These are phyloP conservation scores for Pseudogymnoascus sp. DNA, from an alignment of 2,329 filamentous ascomycete species.

Conservation along the genomic window DNA sequence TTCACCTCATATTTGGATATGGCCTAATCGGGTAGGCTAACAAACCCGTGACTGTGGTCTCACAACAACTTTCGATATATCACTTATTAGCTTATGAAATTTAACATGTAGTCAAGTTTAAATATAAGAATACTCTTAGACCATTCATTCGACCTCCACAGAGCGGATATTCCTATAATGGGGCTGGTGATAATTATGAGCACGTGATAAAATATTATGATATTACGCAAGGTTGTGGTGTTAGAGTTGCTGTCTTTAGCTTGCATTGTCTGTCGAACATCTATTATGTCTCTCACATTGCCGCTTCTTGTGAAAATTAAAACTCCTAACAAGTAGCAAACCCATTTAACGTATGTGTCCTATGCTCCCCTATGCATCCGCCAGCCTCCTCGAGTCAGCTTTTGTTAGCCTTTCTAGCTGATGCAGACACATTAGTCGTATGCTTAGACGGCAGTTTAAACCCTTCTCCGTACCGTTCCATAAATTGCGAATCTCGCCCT, in stretches of 20 bases:
- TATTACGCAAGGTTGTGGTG: too few relatives aligned
- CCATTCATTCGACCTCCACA: background rate
- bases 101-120: background rate
- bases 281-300: background rate
- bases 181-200: background rate
- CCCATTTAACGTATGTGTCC: background rate
- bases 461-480: slow-evolving; percentile 23
- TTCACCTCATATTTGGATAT: background rate
- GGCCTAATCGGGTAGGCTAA: background rate
- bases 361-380: background rate
- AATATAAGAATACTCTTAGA: background rate
- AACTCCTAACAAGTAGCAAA: background rate
- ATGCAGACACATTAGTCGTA: background rate
- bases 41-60: background rate
- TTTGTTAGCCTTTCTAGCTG: background rate
- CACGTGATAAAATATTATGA: background rate
- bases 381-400: background rate
- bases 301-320: background rate
- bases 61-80: background rate
- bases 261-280: background rate
- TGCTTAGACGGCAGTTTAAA: slow-evolving; percentile 10
- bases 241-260: too few relatives aligned
- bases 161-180: background rate
- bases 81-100: background rate
- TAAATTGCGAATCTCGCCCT: slow-evolving; percentile 19